Conservation (phyloP, 108 stramenopile genomes). For the Discostella pseudostelligera region DNA sequence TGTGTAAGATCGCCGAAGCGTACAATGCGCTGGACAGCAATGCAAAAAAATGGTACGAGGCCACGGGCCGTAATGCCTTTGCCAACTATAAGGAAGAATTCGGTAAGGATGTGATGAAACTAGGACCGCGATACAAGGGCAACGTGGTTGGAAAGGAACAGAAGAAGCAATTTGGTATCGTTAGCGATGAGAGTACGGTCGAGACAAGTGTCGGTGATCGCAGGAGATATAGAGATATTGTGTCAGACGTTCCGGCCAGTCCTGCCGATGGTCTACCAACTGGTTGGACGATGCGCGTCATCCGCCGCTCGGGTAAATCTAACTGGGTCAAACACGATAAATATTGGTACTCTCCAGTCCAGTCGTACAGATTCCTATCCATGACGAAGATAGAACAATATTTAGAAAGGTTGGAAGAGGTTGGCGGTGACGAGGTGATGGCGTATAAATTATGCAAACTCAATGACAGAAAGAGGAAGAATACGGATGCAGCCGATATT, state of each 20-base stretch:
- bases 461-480: neutral
- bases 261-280: neutral
- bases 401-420: neutral
- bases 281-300: neutral
- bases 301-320: neutral
- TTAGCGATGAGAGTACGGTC: too few species aligned
- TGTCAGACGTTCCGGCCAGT: too few species aligned
- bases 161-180: neutral
- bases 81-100: neutral
- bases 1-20: neutral
- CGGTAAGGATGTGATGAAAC: neutral
- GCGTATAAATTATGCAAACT: neutral
- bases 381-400: neutral
- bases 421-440: neutral
- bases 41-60: conserved; percentile 3
- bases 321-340: neutral
- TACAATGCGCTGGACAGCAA: neutral
- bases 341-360: neutral
- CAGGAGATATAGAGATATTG: too few species aligned
- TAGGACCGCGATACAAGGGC: neutral
- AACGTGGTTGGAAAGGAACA: neutral
- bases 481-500: neutral
- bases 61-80: conserved; percentile 1
- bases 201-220: too few species aligned
- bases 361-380: neutral